These are phyloP conservation scores for Leccinum solheimii DNA, from an alignment of 1,284 basidiomycete genomes.

Conservation along the genomic window DNA sequence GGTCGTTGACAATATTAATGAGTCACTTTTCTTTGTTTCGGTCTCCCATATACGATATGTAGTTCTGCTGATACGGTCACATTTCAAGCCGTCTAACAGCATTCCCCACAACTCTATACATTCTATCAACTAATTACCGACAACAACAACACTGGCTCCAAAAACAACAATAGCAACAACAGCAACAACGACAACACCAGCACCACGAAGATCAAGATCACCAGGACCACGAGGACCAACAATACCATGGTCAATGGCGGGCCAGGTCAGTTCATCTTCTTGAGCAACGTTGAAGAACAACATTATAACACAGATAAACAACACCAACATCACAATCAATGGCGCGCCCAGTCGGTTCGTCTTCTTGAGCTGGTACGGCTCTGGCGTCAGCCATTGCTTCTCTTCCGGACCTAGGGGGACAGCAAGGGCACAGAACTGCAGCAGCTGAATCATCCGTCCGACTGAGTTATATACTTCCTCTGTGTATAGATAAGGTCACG, in stretches of 20 bases:
- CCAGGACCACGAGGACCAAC: not conserved
- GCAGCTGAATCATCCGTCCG: slow-evolving; percentile 24
- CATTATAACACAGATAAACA: slow-evolving; percentile 43
- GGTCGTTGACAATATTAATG: too few relatives aligned
- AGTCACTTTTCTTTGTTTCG: too few relatives aligned
- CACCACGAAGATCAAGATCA: not conserved
- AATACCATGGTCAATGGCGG: not conserved
- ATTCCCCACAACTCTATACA: too few relatives aligned
- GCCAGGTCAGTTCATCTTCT: not conserved
- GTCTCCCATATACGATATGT: too few relatives aligned
- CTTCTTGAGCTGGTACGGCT: slow-evolving; percentile 15
- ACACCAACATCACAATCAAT: slow-evolving; percentile 32
- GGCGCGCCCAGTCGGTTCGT: not conserved
- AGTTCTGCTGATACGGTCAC: too few relatives aligned
- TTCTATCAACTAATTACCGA: not conserved
- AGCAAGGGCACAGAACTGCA: slow-evolving; percentile 14
- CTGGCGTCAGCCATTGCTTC: slow-evolving; percentile 7
- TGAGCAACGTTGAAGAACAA: not conserved
- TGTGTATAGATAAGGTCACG: slow-evolving; percentile 1
- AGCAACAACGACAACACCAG: not conserved
- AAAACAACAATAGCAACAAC: not conserved
- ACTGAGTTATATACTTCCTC: slow-evolving; percentile 29
- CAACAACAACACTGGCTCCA: not conserved
- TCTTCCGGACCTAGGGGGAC: slow-evolving; percentile 15
- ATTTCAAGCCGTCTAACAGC: too few relatives aligned